phyloP scores from a whole-genome alignment of 2,329 filamentous ascomycete genomes.

The Mycosphaerelloides madeirae region DNA sequence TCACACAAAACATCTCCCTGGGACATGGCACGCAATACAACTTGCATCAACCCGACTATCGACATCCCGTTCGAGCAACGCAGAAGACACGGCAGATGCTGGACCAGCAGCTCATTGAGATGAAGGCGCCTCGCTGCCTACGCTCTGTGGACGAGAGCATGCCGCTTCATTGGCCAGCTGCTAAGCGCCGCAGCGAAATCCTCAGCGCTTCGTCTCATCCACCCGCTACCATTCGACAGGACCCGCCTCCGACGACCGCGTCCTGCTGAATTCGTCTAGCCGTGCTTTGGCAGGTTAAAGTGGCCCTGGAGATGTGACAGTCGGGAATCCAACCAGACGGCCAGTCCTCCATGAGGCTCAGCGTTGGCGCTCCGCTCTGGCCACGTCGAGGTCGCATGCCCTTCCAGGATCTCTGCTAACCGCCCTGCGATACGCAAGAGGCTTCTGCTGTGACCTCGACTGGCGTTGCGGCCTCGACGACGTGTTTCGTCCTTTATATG shows the following conservation, averaged over 20 bases:
- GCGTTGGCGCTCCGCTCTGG: constrained; percentile 29
- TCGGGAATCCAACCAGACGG: constrained; percentile 18
- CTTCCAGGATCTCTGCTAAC: constrained; percentile 23
- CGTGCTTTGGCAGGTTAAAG: constrained; percentile 4
- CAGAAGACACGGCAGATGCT: constrained; percentile 3
- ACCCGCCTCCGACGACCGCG: constrained; percentile 1
- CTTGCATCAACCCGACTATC: too few species aligned
- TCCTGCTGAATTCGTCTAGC: not conserved
- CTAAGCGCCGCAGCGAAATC: constrained; percentile 17
- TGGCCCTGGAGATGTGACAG: constrained; percentile 12
- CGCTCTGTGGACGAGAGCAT: not conserved
- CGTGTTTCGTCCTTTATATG: constrained; percentile 25
- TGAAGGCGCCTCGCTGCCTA: constrained; percentile 3
- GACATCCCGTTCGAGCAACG: not conserved
- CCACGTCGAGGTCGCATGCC: constrained; percentile 21
- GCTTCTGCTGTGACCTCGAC: constrained; percentile 15
- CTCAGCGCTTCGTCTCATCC: constrained; percentile 13
- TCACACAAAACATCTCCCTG: too few species aligned
- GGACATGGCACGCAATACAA: too few species aligned
- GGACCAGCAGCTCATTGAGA: not conserved
- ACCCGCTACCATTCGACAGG: constrained; percentile 6
- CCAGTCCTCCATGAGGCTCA: constrained; percentile 21
- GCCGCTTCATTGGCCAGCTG: constrained; percentile 8
- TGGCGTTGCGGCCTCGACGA: constrained; percentile 17
- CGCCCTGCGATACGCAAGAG: constrained; percentile 20